Base-by-base conservation (phyloP, 768 basidiomycete genomes). In the Grammothele lineata region DNA sequence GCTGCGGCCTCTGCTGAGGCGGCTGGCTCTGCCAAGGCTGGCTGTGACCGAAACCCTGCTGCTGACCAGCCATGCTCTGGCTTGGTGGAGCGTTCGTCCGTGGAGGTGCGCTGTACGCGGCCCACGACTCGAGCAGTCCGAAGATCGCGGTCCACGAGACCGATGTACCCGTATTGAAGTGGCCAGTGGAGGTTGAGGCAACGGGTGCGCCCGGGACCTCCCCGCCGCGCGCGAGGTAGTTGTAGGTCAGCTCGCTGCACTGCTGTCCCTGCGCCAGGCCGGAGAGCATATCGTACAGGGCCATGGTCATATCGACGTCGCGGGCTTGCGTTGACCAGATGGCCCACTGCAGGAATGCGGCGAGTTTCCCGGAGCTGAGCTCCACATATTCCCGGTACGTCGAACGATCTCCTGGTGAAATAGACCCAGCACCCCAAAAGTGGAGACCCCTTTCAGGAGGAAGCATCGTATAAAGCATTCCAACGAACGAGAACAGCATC, bases 311-410 rank as follows among this genome's bases (percentile, higher is more conserved):
- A 1, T 78, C 77, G 5, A 77, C 59, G 50, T 91, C 87, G 49
- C 84, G 78, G 4, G 77, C 72, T 46, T 90, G 82, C 1, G 88
- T 87, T 1, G 86, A 87, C 86, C 86, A 87, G 8, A 89, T 80
- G 0, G 89, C 89, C 92, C 92, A 95, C 48, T 91, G 87, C 39
- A 95, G 68, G 63, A 95, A 94, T 1, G 81, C 75, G 1, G 82
- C 80, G 0, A 90, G 70, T 48, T 82, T 77, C 1, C 78, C 81
- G 21, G 76, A 66, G 2, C 74, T 78, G n/a, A 75, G 71, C 56
- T 91, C 88, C 0, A 76, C 57, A 27, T 67, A 65, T 54, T 87
- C 81, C 50, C 80, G 61, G 57, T 85, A 86, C 3, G 77, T 68
- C 11, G 71, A 61, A 22, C 65, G 66, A 11, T 66, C 65, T 0